Base-by-base conservation (phyloP, 352 stramenopile genomes). In the Thalassiosira hispida region DNA sequence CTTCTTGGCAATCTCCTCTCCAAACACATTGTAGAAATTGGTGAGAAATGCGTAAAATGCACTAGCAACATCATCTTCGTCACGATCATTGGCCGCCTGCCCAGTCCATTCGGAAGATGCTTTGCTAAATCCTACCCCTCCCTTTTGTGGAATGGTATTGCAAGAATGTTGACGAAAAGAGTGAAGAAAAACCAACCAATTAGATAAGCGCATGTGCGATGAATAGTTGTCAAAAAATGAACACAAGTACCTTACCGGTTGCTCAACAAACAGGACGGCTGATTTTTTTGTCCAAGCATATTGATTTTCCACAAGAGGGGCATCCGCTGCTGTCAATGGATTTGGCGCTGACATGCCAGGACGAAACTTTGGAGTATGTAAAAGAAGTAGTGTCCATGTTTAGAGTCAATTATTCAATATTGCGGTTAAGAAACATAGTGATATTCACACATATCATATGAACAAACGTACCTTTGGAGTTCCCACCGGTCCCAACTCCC, bases 11-110 rank as follows among this genome's bases (percentile, higher is more conserved):
- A 96, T 86, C 63, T 95, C 91, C 2, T 93, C 88, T 31, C 67
- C 67, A 85, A 98, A 98, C 18, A 95, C 92, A 44, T 29, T 31
- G 52, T 94, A 97, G 72, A 98, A 96, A 62, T 94, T 89, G 23
- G 84, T 62, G 8, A 94, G 67, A 68, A 92, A 90, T 11, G 65
- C 63, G 49, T 90, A 85, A 63, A 95, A 89, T 46, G 83, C 79
- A 11, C 49, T n/a, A 38, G 81, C 72, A 5, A 91, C 56, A 81
- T 91, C 84, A 1, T 67, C 68, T 65, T 91, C 82, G 2, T 70
- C 81, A 22, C 78, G 29, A 2, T 85, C 52, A 29, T 73, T 42
- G 8, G 73, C 64, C 22, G 86, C 79, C 2, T 66, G 42, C 59
- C 84, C 84, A 4, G 59, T 81, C 61, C 78, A 71, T 44, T 81